Conservation (phyloP, 371 early-diverging fungal genomes). For the Aphelidium insulamus region DNA sequence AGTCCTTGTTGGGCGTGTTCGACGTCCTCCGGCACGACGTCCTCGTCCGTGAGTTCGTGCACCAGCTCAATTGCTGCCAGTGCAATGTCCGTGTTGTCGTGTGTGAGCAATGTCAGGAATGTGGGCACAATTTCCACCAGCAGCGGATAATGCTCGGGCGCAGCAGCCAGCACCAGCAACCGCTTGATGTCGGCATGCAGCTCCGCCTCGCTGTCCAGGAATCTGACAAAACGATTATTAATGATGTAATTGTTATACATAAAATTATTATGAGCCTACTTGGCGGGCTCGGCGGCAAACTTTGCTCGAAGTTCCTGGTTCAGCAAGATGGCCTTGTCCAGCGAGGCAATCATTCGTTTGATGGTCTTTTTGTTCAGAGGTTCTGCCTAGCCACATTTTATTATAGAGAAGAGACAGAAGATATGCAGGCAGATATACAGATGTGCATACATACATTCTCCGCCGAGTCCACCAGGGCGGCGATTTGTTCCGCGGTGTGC, state of each 20-base stretch:
- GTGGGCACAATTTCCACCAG: conserved; percentile 38
- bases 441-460: too few relatives aligned
- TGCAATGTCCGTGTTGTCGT: conserved; percentile 82
- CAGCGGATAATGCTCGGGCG: conserved; percentile 49
- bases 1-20: conserved; percentile 32
- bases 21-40: conserved; percentile 41
- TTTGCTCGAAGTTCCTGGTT: conserved; percentile 73
- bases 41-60: conserved; percentile 78
- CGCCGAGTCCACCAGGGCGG: too few relatives aligned
- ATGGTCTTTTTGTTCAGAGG: conserved; percentile 33
- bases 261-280: conserved; percentile 9
- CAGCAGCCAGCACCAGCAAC: conserved; percentile 43
- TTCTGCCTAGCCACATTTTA: too few relatives aligned
- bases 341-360: conserved; percentile 46
- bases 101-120: conserved; percentile 48
- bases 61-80: conserved; percentile 61
- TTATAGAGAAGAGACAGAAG: neutral
- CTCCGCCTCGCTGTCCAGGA: conserved; percentile 85
- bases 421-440: neutral
- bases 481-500: too few relatives aligned
- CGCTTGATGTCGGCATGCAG: conserved; percentile 67
- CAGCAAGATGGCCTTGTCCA: conserved; percentile 61
- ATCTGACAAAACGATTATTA: conserved; percentile 15
- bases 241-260: neutral
- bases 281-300: conserved; percentile 47